Evolutionary conservation across 1,139 yeast species (phyloP), one percentile per base, ranked within the genome.

Genomic region (Sugiyamaella paludigena): DNA sequence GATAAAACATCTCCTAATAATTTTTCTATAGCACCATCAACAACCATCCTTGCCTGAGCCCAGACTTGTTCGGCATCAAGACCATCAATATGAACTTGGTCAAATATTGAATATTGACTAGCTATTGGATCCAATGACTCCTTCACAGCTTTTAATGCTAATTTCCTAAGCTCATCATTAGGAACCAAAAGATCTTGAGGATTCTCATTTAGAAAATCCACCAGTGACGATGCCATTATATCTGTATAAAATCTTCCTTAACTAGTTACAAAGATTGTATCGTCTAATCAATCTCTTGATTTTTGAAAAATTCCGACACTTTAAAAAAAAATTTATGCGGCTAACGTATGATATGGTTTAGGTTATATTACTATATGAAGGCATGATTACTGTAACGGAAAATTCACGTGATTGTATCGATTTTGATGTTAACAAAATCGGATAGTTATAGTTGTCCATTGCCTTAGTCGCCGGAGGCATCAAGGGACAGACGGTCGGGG

Each of bases 11-110:
- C 62, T 47, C 60, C 59, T 66, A 83, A 60, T 47, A 86, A 70
- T 48, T 74, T 74, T 40, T 80, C 86, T 39, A 80, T 79, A 24
- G 82, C 81, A 4, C 82, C 83, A 51, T 85, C 92, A 40, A 88
- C 74, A 28, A 92, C 84, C 72, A 92, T 78, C 67, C 85, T 87
- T 2, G 88, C 83, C 67, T 92, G 98, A 47, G 95, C 95, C 87
- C 91, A 92, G 0, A 92, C 91, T 65, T 92, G 98, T 37, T 85
- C 80, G 12, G 96, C 83, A 65, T 87, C 96, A 50, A 92, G 73
- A 0, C 97, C 98, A 47, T 88, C 95, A 26, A 86, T 76, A 59
- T 84, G 82, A 27, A 92, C 76, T 64, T 87, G 89, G 66, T 91
- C 96, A 34, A 92, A 73, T 5, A 84, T 84, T 1, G 94, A 81